phyloP scores from a whole-genome alignment of 139 green algal species.

The Chlamydomonas eustigma region DNA sequence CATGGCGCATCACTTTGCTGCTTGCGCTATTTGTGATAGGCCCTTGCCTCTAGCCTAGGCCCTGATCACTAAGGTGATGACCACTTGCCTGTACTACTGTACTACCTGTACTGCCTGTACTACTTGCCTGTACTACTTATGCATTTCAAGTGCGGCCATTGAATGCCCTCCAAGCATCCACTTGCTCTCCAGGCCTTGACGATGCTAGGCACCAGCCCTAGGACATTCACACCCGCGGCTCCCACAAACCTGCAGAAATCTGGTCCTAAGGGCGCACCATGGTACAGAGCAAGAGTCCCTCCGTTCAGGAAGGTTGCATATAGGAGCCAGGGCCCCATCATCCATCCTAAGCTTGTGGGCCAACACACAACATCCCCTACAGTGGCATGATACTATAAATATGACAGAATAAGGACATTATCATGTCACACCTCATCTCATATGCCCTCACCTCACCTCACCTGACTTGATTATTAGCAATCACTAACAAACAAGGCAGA shows the following conservation, averaged over 20 bases:
- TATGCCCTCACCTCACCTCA: not conserved
- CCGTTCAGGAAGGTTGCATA: constrained; percentile 83
- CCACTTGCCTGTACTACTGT: constrained; percentile 1
- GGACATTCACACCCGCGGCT: constrained; percentile 54
- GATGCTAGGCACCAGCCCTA: constrained; percentile 87
- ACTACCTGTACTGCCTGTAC: not conserved
- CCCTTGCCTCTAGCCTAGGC: too few species aligned
- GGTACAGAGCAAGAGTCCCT: constrained; percentile 77
- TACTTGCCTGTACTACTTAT: constrained; percentile 24
- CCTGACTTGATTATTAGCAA: too few species aligned
- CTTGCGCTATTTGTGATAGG: too few species aligned
- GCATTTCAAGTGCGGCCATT: constrained; percentile 13
- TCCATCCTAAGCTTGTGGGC: constrained; percentile 93
- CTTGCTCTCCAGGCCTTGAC: constrained; percentile 65
- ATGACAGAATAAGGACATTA: too few species aligned
- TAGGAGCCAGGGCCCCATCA: constrained; percentile 95
- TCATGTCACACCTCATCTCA: too few species aligned
- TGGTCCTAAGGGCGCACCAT: constrained; percentile 61
- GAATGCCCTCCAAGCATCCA: constrained; percentile 52
- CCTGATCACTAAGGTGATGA: too few species aligned
- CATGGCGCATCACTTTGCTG: too few species aligned
- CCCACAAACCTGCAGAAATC: constrained; percentile 53
- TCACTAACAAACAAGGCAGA: too few species aligned
- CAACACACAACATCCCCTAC: constrained; percentile 68
- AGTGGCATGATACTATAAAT: not conserved